phyloP scores from a whole-genome alignment of 495 filamentous ascomycete genomes.

The Penicillium alfredii region DNA sequence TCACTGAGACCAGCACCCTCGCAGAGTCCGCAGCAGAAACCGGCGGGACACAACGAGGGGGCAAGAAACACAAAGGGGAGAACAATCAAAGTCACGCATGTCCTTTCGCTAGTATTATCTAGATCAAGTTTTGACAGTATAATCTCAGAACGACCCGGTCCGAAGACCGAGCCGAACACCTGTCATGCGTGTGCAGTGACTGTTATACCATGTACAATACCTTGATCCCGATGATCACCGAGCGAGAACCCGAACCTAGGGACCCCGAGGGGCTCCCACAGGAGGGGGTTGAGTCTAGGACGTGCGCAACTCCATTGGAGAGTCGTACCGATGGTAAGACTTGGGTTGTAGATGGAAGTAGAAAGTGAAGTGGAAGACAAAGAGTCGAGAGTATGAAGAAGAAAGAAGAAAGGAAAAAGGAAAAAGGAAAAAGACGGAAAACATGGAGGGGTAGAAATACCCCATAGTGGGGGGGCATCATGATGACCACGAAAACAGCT shows the following conservation, averaged over 20 bases:
- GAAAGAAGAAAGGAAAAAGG: constrained; percentile 1
- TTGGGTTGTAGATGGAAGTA: constrained; percentile 1
- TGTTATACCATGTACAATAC: constrained; percentile 51
- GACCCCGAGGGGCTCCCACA: constrained; percentile 10
- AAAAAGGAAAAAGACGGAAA: constrained; percentile 1
- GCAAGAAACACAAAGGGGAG: constrained; percentile 18
- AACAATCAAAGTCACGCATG: constrained; percentile 59
- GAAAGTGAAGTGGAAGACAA: constrained; percentile 1
- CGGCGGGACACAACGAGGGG: too few species aligned
- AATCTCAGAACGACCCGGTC: constrained; percentile 53
- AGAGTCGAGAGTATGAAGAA: constrained; percentile 1
- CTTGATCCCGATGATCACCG: too few species aligned
- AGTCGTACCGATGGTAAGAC: constrained; percentile 30
- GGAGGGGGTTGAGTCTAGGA: constrained; percentile 12
- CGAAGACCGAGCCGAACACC: constrained; percentile 42
- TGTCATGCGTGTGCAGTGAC: constrained; percentile 53
- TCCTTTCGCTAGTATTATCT: constrained; percentile 82
- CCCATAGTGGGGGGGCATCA: constrained; percentile 6
- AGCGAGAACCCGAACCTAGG: constrained; percentile 29
- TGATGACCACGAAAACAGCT: constrained; percentile 7
- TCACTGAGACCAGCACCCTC: constrained; percentile 5
- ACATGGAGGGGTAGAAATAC: constrained; percentile 22
- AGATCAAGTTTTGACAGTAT: constrained; percentile 75
- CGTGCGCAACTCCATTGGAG: constrained; percentile 33
- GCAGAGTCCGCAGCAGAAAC: constrained; percentile 3